A percentile compares a stretch with the other conserved stretches of the same genome.
phyloP scores from a whole-genome alignment of 2,329 filamentous ascomycete genomes.

The Alternaria brassicicola region DNA sequence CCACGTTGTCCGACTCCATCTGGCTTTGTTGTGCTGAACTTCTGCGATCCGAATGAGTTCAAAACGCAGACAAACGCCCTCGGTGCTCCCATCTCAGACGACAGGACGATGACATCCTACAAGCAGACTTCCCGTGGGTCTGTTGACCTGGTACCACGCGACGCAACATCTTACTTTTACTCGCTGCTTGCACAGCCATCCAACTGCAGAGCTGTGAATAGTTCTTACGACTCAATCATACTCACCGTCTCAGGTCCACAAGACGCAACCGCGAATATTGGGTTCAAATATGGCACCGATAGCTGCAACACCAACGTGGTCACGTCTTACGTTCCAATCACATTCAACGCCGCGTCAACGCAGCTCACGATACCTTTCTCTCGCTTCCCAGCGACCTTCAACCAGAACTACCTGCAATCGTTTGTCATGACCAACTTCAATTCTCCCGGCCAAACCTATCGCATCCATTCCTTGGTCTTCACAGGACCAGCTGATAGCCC shows the following conservation, averaged over 20 bases:
- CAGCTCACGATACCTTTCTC: constrained; percentile 7
- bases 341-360: constrained; percentile 3
- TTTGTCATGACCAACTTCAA: constrained; percentile 11
- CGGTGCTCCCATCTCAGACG: constrained; percentile 5
- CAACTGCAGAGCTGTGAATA: constrained; percentile 5
- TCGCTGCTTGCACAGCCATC: constrained; percentile 1
- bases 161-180: constrained; percentile 4
- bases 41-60: constrained; percentile 9
- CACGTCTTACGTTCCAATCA: constrained; percentile 12
- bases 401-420: constrained; percentile 1
- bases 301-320: constrained; percentile 7
- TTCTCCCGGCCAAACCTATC: constrained; percentile 1
- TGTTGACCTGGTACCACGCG: constrained; percentile 8
- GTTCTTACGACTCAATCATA: constrained; percentile 8
- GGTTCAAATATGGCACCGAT: constrained; percentile 7
- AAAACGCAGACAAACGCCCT: constrained; percentile 9
- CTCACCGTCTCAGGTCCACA: constrained; percentile 8
- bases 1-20: constrained; percentile 4
- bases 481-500: constrained; percentile 9
- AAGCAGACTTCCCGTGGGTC: constrained; percentile 4
- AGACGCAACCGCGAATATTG: constrained; percentile 5
- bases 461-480: constrained; percentile 5
- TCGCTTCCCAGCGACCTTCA: constrained; percentile 2
- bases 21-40: constrained; percentile 11
- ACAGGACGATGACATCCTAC: constrained; percentile 8